These are phyloP conservation scores for Rubia yunnanensis DNA, from an alignment of 257 asterid genomes.

Conservation along the genomic window DNA sequence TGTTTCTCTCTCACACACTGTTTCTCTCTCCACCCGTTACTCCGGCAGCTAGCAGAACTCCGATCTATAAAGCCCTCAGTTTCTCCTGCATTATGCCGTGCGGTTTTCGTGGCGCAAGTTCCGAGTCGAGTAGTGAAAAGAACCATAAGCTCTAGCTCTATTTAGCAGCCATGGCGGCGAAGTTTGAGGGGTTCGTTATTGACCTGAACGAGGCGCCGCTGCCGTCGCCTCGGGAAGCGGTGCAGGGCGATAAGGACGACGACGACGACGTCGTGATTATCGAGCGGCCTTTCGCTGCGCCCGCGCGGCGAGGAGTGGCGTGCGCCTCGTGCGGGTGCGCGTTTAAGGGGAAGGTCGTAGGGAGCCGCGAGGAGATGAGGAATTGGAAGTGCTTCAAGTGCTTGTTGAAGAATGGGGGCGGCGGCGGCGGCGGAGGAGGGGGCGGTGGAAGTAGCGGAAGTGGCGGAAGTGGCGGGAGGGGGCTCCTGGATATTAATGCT, in stretches of 20 bases:
- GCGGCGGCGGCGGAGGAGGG: conserved; percentile 14
- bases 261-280: conserved; percentile 26
- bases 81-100: background rate
- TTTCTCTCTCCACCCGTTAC: conserved; percentile 1
- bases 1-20: conserved; percentile 5
- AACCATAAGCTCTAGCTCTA: background rate
- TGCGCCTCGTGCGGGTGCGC: conserved; percentile 44
- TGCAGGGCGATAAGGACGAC: conserved; percentile 6
- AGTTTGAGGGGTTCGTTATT: conserved; percentile 40
- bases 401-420: conserved; percentile 25
- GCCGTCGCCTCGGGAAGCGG: conserved; percentile 54
- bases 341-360: conserved; percentile 29
- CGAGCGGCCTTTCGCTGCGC: conserved; percentile 15
- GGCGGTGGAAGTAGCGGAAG: conserved; percentile 19
- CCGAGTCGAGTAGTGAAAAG: background rate
- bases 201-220: conserved; percentile 72
- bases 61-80: background rate
- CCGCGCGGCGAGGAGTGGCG: conserved; percentile 9
- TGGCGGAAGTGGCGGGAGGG: conserved; percentile 26
- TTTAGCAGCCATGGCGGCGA: conserved; percentile 15
- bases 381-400: conserved; percentile 64
- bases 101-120: background rate
- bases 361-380: conserved; percentile 28
- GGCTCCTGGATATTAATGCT: conserved; percentile 51
- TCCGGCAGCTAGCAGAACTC: background rate